Base-by-base conservation (phyloP, 1,139 yeast species). In the Candida sanyaensis region DNA sequence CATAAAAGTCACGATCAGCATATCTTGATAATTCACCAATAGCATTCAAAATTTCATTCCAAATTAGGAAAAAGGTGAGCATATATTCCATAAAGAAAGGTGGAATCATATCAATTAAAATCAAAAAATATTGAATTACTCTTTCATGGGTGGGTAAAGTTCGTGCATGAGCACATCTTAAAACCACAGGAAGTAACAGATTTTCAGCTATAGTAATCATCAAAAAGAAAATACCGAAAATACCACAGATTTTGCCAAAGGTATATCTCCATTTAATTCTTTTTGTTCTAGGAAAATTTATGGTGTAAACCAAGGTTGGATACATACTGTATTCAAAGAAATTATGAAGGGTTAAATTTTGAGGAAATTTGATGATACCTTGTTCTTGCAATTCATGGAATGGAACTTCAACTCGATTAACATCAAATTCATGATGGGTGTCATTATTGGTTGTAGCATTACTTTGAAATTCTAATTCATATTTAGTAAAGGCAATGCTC, bases 1-100 rank as follows among this genome's bases (percentile, higher is more conserved):
- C 96, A 60, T 93, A 93, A 64, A 93, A 93, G 56, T 87, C 88
- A 39, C 99, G 80, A 63, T 93, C 98, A 2, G 92, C 97, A 66
- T 86, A 93, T 46, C 78, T 60, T 17, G 96, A 86, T 40, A 93
- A 71, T 63, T 93, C 99, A 0, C 97, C 98, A 57, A 93, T 81
- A 13, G 87, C 86, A 61, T 91, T 92, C 55, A 92, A 70, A 46
- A 92, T 93, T 11, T 92, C 86, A 60, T 93, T 98, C 98, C 99
- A 93, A 54, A 93, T 93, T 51, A 93, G 73, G 64, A 88, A 91
- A 67, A 92, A 93, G 0, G 84, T 87, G 50, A 93, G 70, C 46
- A 93, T 63, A 64, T 91, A 92, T 68, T 88, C 83, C 52, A 84
- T 66, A 37, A 81, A 68, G 62, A 91, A 90, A 32, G 93, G 87